Conservation (phyloP, 192 early-diverging fungal species). For the Coemansia sp. region DNA sequence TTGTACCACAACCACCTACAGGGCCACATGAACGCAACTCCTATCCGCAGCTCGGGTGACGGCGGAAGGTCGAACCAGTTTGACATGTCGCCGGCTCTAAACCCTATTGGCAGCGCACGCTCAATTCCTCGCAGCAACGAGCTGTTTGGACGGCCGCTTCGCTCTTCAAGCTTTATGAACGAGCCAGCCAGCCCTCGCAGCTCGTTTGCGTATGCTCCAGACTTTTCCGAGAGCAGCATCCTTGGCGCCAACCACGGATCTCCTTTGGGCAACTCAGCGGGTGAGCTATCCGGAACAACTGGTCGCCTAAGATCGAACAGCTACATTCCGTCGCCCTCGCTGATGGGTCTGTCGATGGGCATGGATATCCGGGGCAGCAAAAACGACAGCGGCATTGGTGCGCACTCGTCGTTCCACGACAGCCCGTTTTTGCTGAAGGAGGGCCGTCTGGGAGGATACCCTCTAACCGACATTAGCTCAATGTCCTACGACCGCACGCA, state of each 20-base stretch:
- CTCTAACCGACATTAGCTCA: constrained; percentile 25
- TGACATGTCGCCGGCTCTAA: constrained; percentile 29
- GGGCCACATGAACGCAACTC: constrained; percentile 2
- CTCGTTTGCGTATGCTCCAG: constrained; percentile 9
- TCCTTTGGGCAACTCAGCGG: constrained; percentile 18
- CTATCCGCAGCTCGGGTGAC: constrained; percentile 13
- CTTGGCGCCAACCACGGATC: neutral
- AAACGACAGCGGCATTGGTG: neutral
- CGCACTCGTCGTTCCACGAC: constrained; percentile 14
- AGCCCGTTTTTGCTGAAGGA: constrained; percentile 27
- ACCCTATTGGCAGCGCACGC: constrained; percentile 31
- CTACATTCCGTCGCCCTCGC: constrained; percentile 29
- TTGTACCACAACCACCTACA: constrained; percentile 21
- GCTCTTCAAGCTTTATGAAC: constrained; percentile 30
- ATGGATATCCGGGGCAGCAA: constrained; percentile 12
- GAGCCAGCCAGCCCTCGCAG: constrained; percentile 38
- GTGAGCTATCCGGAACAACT: constrained; percentile 8
- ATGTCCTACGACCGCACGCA: constrained; percentile 10
- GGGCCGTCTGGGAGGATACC: constrained; percentile 24
- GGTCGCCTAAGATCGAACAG: constrained; percentile 36
- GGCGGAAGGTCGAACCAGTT: constrained; percentile 1
- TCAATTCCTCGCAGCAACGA: constrained; percentile 33
- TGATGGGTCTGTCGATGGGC: constrained; percentile 20
- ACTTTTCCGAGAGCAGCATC: neutral
- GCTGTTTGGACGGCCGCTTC: constrained; percentile 40